These are phyloP conservation scores for Fusarium pseudoanthophilum DNA, from an alignment of 2,329 filamentous ascomycete genomes.

Conservation along the genomic window DNA sequence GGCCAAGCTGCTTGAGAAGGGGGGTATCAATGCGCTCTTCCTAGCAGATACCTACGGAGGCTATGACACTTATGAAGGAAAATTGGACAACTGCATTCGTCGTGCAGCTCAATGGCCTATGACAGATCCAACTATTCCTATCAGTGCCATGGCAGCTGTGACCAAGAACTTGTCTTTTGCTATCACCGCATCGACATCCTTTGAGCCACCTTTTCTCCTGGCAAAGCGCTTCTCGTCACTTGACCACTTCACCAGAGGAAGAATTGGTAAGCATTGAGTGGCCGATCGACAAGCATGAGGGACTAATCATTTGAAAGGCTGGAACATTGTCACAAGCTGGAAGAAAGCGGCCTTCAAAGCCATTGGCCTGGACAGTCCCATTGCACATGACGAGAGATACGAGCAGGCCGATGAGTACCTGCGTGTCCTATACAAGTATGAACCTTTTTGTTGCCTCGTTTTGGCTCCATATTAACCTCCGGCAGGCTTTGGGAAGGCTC, in stretches of 20 bases:
- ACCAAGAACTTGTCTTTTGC: slow-evolving; percentile 72
- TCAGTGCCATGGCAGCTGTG: slow-evolving; percentile 73
- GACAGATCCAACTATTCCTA: slow-evolving; percentile 71
- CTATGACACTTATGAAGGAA: slow-evolving; percentile 70
- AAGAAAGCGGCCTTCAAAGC: slow-evolving; percentile 70
- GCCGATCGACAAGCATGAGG: rapidly evolving
- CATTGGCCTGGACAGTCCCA: slow-evolving; percentile 66
- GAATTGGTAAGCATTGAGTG: slow-evolving; percentile 50
- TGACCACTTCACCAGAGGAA: slow-evolving; percentile 69
- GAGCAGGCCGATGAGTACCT: slow-evolving; percentile 71
- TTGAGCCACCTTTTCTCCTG: slow-evolving; percentile 70
- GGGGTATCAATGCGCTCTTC: slow-evolving; percentile 72
- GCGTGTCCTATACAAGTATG: slow-evolving; percentile 68
- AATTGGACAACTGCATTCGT: slow-evolving; percentile 69
- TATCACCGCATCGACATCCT: slow-evolving; percentile 71
- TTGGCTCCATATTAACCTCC: too few species aligned
- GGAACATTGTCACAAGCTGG: slow-evolving; percentile 71
- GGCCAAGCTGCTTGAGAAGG: slow-evolving; percentile 69
- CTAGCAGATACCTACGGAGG: slow-evolving; percentile 74
- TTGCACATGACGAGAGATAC: slow-evolving; percentile 71
- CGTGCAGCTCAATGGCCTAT: slow-evolving; percentile 73
- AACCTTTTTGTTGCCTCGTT: too few species aligned
- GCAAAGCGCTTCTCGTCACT: slow-evolving; percentile 71
- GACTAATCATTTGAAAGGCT: slow-evolving; percentile 51
- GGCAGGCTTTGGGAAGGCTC: slow-evolving; percentile 63